Conservation (phyloP, 306 rosid genomes). For the Oxytropis ochrocephala region DNA sequence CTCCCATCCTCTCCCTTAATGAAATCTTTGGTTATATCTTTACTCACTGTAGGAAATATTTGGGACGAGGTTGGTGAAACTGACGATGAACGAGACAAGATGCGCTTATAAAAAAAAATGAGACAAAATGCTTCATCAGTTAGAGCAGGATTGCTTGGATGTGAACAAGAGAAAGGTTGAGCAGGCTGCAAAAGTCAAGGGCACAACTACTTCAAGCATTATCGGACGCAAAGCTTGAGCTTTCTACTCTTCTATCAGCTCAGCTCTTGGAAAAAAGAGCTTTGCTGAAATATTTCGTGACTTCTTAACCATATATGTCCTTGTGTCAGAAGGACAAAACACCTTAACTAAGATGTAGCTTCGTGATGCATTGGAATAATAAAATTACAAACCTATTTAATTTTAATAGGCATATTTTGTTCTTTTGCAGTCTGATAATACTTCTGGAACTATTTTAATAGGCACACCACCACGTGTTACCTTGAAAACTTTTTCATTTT, state of each 20-base stretch:
- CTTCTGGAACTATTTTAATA: slow-evolving; percentile 44
- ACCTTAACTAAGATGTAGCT: neutral
- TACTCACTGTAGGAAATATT: slow-evolving; percentile 59
- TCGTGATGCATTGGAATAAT: neutral
- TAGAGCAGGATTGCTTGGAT: slow-evolving; percentile 94
- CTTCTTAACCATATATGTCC: neutral
- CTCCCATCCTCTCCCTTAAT: too few relatives aligned
- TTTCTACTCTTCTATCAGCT: slow-evolving; percentile 78
- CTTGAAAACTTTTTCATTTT: too few relatives aligned
- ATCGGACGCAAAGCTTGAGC: slow-evolving; percentile 74
- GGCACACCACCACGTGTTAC: too few relatives aligned
- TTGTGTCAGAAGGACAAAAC: neutral
- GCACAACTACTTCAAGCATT: slow-evolving; percentile 85
- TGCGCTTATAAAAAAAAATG: too few relatives aligned
- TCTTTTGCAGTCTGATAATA: slow-evolving; percentile 30
- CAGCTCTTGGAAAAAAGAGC: slow-evolving; percentile 80
- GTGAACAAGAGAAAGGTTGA: slow-evolving; percentile 95
- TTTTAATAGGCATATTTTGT: neutral
- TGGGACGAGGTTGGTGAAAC: slow-evolving; percentile 99
- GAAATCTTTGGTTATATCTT: neutral
- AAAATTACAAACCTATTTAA: slow-evolving; percentile 7
- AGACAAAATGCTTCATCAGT: slow-evolving; percentile 98
- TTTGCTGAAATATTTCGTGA: slow-evolving; percentile 39
- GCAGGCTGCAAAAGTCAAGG: slow-evolving; percentile 90
- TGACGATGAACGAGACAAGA: slow-evolving; percentile 84